phyloP scores from a whole-genome alignment of 2,329 filamentous ascomycete species.

The Colletotrichum magnum region DNA sequence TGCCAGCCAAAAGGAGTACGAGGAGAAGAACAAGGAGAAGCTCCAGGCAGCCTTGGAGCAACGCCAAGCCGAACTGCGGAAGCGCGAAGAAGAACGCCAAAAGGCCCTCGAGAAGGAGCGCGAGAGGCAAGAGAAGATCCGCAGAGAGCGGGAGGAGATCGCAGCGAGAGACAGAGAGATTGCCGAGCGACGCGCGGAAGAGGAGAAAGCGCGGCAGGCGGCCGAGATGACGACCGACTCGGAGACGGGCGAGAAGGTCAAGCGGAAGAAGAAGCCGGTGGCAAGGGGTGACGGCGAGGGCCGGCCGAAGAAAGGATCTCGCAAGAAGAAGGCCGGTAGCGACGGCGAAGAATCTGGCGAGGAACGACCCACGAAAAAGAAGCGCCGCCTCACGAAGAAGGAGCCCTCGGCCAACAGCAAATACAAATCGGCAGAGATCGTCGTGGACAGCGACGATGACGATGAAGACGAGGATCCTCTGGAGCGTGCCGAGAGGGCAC shows the following conservation, averaged over 20 bases:
- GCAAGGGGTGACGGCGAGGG: slow-evolving; percentile 49
- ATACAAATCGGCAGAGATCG: slow-evolving; percentile 88
- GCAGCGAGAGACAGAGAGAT: slow-evolving; percentile 80
- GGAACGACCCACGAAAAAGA: slow-evolving; percentile 72
- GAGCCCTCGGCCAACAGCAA: slow-evolving; percentile 68
- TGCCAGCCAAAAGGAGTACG: slow-evolving; percentile 89
- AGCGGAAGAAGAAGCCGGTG: slow-evolving; percentile 78
- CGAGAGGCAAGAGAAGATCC: slow-evolving; percentile 84
- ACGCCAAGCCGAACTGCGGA: slow-evolving; percentile 84
- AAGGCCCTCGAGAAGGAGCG: slow-evolving; percentile 77
- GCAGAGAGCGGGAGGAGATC: slow-evolving; percentile 88
- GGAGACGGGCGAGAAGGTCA: slow-evolving; percentile 86
- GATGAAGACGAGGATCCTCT: slow-evolving; percentile 60
- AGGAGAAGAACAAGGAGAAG: slow-evolving; percentile 92
- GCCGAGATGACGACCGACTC: slow-evolving; percentile 86
- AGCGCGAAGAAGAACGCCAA: slow-evolving; percentile 82
- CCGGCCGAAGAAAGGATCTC: slow-evolving; percentile 67
- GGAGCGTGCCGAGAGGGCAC: slow-evolving; percentile 60
- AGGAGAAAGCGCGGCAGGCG: slow-evolving; percentile 76
- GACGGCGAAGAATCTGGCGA: slow-evolving; percentile 64
- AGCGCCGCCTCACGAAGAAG: slow-evolving; percentile 67
- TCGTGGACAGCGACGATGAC: slow-evolving; percentile 81
- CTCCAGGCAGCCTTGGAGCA: slow-evolving; percentile 84
- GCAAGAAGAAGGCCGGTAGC: slow-evolving; percentile 64
- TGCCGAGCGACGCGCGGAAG: slow-evolving; percentile 79